Percentiles rank a stretch among this genome's conserved stretches.
phyloP scores from a whole-genome alignment of 345 rosid species.

The Boechera retrofracta region DNA sequence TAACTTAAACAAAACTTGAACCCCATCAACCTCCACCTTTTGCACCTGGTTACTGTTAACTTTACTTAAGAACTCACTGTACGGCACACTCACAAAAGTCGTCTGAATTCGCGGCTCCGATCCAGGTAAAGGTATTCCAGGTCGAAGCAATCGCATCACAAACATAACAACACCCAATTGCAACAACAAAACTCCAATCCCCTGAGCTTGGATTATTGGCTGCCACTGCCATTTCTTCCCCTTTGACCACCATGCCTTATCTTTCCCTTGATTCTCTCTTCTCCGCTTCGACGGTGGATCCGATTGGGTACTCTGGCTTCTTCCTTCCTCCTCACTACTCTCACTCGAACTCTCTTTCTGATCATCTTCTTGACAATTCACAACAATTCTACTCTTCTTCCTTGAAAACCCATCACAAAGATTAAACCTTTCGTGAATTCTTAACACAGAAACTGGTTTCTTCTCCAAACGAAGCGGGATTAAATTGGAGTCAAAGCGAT shows the following conservation, averaged over 20 bases:
- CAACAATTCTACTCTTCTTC: constrained; percentile 49
- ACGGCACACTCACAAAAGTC: constrained; percentile 71
- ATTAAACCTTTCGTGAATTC: constrained; percentile 28
- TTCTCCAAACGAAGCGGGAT: constrained; percentile 37
- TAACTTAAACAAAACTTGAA: constrained; percentile 80
- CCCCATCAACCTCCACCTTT: constrained; percentile 92
- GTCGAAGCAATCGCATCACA: constrained; percentile 84
- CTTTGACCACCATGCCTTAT: constrained; percentile 72
- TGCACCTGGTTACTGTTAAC: constrained; percentile 69
- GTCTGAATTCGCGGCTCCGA: constrained; percentile 78
- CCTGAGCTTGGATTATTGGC: constrained; percentile 78
- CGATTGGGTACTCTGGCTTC: constrained; percentile 44
- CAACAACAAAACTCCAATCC: constrained; percentile 74
- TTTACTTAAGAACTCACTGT: constrained; percentile 83
- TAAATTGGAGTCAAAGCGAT: constrained; percentile 45
- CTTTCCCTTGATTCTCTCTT: constrained; percentile 59
- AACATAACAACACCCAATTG: constrained; percentile 82
- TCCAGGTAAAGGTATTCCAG: constrained; percentile 84
- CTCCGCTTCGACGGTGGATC: constrained; percentile 53
- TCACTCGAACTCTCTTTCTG: constrained; percentile 54
- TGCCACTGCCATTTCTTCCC: constrained; percentile 78
- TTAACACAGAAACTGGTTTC: constrained; percentile 28
- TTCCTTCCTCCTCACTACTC: constrained; percentile 52
- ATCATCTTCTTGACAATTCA: constrained; percentile 77
- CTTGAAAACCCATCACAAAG: constrained; percentile 48